These are phyloP conservation scores for Penicillium brasilianum DNA, from an alignment of 2,329 filamentous ascomycete genomes.

Conservation along the genomic window DNA sequence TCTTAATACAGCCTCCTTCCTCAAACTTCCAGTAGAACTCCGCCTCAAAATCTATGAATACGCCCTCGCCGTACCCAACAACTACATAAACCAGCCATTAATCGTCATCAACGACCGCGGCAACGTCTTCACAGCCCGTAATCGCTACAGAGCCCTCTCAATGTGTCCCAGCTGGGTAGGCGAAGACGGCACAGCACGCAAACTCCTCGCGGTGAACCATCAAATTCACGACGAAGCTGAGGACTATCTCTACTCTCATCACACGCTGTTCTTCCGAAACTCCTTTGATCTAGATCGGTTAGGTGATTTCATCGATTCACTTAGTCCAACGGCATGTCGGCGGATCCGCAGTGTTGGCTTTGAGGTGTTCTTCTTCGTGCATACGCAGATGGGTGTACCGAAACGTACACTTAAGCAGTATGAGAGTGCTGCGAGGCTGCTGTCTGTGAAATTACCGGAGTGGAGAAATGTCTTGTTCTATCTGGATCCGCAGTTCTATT, in stretches of 20 bases:
- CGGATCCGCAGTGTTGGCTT: slow-evolving; percentile 44
- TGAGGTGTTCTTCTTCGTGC: slow-evolving; percentile 45
- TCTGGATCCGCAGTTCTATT: slow-evolving; percentile 43
- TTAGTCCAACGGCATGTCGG: slow-evolving; percentile 38
- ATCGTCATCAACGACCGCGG: slow-evolving; percentile 43
- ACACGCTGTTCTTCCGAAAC: slow-evolving; percentile 45
- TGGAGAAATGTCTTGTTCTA: slow-evolving; percentile 39
- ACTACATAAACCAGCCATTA: slow-evolving; percentile 39
- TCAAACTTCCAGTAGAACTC: slow-evolving; percentile 38
- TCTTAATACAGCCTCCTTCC: slow-evolving; percentile 26
- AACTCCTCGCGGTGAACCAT: slow-evolving; percentile 38
- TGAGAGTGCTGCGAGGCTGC: slow-evolving; percentile 32
- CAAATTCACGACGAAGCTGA: slow-evolving; percentile 45
- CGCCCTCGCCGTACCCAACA: slow-evolving; percentile 37
- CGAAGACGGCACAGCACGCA: slow-evolving; percentile 39
- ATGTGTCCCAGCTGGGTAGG: slow-evolving; percentile 43
- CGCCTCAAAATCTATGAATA: slow-evolving; percentile 44
- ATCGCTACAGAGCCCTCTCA: slow-evolving; percentile 38
- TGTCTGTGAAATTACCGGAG: slow-evolving; percentile 33
- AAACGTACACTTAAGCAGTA: slow-evolving; percentile 42
- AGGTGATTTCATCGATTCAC: slow-evolving; percentile 39
- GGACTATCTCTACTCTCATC: slow-evolving; percentile 40
- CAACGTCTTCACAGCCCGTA: slow-evolving; percentile 39
- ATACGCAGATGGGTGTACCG: slow-evolving; percentile 39
- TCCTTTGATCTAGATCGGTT: slow-evolving; percentile 39